A percentile compares a stretch with the other conserved stretches of the same genome.
Evolutionary conservation across 192 early-diverging fungal species (phyloP).

Genomic region (Entomortierella parvispora): DNA sequence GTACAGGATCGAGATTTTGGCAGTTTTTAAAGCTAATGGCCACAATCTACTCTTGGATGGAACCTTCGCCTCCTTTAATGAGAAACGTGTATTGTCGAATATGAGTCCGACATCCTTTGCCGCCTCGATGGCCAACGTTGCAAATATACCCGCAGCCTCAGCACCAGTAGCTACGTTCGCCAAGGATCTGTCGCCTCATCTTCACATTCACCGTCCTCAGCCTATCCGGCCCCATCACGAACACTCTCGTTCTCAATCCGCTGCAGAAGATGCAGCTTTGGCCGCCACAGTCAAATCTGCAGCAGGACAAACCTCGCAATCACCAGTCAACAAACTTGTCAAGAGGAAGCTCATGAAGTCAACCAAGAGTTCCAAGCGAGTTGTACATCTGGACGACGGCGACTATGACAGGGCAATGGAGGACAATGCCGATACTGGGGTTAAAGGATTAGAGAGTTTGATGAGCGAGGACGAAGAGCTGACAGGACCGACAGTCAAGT

Average conservation of each 20-base stretch:
- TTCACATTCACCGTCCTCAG: background rate
- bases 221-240: background rate
- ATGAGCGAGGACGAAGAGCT: too few relatives aligned
- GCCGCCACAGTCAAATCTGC: slow-evolving; percentile 5
- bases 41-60: slow-evolving; percentile 62
- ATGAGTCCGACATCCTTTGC: slow-evolving; percentile 29
- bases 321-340: slow-evolving; percentile 28
- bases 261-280: background rate
- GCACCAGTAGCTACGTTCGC: slow-evolving; percentile 30
- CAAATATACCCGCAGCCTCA: slow-evolving; percentile 53
- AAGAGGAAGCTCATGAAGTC: slow-evolving; percentile 48
- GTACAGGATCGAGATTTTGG: slow-evolving; percentile 62
- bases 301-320: background rate
- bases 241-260: slow-evolving; percentile 5
- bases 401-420: slow-evolving; percentile 1
- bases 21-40: slow-evolving; percentile 54
- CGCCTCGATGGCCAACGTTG: slow-evolving; percentile 40
- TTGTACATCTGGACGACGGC: slow-evolving; percentile 37
- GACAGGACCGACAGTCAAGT: background rate
- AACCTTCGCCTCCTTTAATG: slow-evolving; percentile 55
- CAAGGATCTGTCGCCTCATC: slow-evolving; percentile 11
- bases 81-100: slow-evolving; percentile 43
- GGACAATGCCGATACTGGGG: slow-evolving; percentile 16
- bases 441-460: background rate
- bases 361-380: slow-evolving; percentile 25